Base-by-base conservation (phyloP, 768 basidiomycete genomes). In the Suillus occidentalis region DNA sequence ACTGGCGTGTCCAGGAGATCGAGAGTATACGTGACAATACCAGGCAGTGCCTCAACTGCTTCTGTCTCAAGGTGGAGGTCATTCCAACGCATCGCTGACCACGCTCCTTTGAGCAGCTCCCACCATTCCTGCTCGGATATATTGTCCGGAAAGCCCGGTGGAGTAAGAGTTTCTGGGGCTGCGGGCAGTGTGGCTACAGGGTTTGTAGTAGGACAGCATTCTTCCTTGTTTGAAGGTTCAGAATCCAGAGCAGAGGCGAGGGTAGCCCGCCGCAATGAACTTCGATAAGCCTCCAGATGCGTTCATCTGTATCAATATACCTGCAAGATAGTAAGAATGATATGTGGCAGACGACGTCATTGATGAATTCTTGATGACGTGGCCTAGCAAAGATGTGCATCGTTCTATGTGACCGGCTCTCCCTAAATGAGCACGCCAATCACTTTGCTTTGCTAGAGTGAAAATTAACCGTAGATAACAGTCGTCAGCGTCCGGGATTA, bases 51-150 rank as follows among this genome's bases (percentile, higher is more conserved):
- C 3, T 57, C 36, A 3, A 22, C 13, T 37, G n/a, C 6, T 57
- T 57, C 56, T 2, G 14, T 14, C n/a, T 22, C 56, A 2, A 13
- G 6, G 36, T 57, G 14, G n/a, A 37, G n/a, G n/a, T 14, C 7
- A 57, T 57, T 57, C 36, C n/a, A 57, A 36, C 20, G 22, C 56
- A 57, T 57, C 13, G 56, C 56, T n/a, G n/a, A 37, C 56, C 56
- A 57, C 13, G 56, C 56, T 57, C n/a, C 56, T 37, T 57, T 57
- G n/a, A 57, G n/a, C n/a, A 57, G 7, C 13, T 22, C 6, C 56
- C 56, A 37, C 56, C 56, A 37, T 16, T 57, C 36, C 36, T 22
- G 14, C 36, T 37, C 56, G 0, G 36, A 37, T 22, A 57, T 22
- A 14, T 14, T 22, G 20, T 36, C 55, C 5, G 34, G 18, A 14